These are phyloP conservation scores for Amanita jacksonii DNA, from an alignment of 768 basidiomycete species.

Conservation along the genomic window DNA sequence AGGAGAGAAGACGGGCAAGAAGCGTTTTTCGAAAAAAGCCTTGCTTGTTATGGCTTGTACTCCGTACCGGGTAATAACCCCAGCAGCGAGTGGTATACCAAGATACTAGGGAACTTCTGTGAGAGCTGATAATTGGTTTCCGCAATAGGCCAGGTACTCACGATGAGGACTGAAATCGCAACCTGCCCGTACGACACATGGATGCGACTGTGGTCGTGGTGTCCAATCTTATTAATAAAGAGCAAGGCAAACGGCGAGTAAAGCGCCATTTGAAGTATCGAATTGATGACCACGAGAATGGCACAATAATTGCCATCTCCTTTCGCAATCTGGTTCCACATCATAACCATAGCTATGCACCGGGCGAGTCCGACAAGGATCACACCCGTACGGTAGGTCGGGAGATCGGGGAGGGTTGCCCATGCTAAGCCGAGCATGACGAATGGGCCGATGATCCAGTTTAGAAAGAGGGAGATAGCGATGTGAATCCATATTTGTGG, in stretches of 20 bases:
- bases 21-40: constrained; percentile 41
- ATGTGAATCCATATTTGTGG: constrained; percentile 58
- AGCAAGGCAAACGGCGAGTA: constrained; percentile 68
- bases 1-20: constrained; percentile 63
- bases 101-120: constrained; percentile 43
- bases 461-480: constrained; percentile 54
- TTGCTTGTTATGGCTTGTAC: constrained; percentile 37
- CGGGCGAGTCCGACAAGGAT: constrained; percentile 75
- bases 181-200: constrained; percentile 49
- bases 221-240: constrained; percentile 66
- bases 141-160: constrained; percentile 25
- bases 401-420: constrained; percentile 76
- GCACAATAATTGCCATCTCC: constrained; percentile 70
- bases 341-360: constrained; percentile 70
- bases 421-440: constrained; percentile 82
- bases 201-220: constrained; percentile 26
- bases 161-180: constrained; percentile 61
- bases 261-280: constrained; percentile 66
- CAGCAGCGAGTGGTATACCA: constrained; percentile 71
- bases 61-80: constrained; percentile 55
- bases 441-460: constrained; percentile 77
- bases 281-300: constrained; percentile 74
- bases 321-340: constrained; percentile 69
- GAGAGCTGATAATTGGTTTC: neutral
- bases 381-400: constrained; percentile 67